Conservation (phyloP, 2,329 filamentous ascomycete genomes). For the Nothophaeocryptopus gaeumannii region DNA sequence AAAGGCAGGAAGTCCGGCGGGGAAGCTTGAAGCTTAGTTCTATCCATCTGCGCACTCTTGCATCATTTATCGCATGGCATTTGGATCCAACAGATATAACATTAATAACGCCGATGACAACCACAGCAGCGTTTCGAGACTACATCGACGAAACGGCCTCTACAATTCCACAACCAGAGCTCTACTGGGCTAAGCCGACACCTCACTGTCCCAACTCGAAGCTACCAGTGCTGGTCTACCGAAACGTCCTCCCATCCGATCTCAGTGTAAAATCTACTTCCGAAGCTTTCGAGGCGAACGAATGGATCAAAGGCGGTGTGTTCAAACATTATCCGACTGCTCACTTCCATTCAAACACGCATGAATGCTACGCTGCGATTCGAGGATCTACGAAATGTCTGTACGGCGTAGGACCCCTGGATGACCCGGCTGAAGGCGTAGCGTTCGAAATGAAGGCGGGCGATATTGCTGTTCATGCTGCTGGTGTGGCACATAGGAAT, state of each 20-base stretch:
- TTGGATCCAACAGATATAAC: too few relatives aligned
- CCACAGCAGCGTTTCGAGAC: too few relatives aligned
- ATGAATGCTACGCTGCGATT: constrained; percentile 28
- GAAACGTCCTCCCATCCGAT: constrained; percentile 27
- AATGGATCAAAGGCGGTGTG: constrained; percentile 26
- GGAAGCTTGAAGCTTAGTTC: too few relatives aligned
- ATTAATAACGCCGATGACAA: too few relatives aligned
- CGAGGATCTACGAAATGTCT: constrained; percentile 20
- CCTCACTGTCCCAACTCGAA: constrained; percentile 28
- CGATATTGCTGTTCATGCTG: constrained; percentile 20
- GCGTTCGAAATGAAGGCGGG: constrained; percentile 15
- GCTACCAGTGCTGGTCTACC: constrained; percentile 32
- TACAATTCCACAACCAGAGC: constrained; percentile 2
- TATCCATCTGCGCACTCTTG: too few relatives aligned
- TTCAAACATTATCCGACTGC: constrained; percentile 24
- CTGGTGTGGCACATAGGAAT: constrained; percentile 29
- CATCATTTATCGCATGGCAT: too few relatives aligned
- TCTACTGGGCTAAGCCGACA: constrained; percentile 19
- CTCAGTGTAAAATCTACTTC: constrained; percentile 21
- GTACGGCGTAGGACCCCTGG: constrained; percentile 14
- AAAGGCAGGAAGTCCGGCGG: too few relatives aligned
- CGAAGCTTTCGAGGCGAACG: constrained; percentile 22
- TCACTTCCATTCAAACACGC: constrained; percentile 29
- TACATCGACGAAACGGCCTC: too few relatives aligned
- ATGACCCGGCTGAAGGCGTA: constrained; percentile 10